phyloP scores from a whole-genome alignment of 2,329 filamentous ascomycete species.

The Diaporthe citriasiana region DNA sequence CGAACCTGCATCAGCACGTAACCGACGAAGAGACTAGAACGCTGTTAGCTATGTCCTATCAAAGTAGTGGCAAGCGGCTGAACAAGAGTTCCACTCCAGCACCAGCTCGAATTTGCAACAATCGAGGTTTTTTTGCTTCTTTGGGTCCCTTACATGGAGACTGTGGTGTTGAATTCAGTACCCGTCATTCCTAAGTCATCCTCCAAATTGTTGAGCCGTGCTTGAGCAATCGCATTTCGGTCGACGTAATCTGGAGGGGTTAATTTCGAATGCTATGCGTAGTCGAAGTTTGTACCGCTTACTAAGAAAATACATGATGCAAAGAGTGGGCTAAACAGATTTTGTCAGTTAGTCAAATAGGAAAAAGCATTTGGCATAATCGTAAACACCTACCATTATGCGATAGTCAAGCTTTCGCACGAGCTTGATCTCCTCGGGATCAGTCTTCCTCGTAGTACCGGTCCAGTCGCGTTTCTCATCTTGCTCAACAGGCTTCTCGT shows the following conservation, averaged over 20 bases:
- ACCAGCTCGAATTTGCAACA: background rate
- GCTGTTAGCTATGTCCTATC: background rate
- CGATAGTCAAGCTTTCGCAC: slow-evolving; percentile 55
- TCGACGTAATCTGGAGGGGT: slow-evolving; percentile 27
- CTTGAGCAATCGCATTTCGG: slow-evolving; percentile 20
- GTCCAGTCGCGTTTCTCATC: slow-evolving; percentile 30
- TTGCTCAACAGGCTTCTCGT: slow-evolving; percentile 4
- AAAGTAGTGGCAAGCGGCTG: accelerated
- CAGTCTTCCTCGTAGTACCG: slow-evolving; percentile 47
- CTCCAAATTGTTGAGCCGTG: slow-evolving; percentile 23
- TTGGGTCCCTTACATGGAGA: slow-evolving; percentile 3
- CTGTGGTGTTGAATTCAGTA: slow-evolving; percentile 34
- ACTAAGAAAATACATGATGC: slow-evolving; percentile 33
- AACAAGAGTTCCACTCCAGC: no score
- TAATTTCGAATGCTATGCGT: accelerated
- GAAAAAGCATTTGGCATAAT: background rate
- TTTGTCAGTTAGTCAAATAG: background rate
- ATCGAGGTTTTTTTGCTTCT: background rate
- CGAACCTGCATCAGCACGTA: slow-evolving; percentile 60
- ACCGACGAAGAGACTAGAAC: slow-evolving; percentile 31
- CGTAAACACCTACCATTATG: slow-evolving; percentile 48
- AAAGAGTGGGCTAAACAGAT: slow-evolving; percentile 3
- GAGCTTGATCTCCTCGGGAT: slow-evolving; percentile 53
- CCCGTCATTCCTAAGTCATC: slow-evolving; percentile 20
- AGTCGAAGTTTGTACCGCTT: background rate